Conservation (phyloP, 2,329 filamentous ascomycete genomes). For the Decorospora gaudefroyi region DNA sequence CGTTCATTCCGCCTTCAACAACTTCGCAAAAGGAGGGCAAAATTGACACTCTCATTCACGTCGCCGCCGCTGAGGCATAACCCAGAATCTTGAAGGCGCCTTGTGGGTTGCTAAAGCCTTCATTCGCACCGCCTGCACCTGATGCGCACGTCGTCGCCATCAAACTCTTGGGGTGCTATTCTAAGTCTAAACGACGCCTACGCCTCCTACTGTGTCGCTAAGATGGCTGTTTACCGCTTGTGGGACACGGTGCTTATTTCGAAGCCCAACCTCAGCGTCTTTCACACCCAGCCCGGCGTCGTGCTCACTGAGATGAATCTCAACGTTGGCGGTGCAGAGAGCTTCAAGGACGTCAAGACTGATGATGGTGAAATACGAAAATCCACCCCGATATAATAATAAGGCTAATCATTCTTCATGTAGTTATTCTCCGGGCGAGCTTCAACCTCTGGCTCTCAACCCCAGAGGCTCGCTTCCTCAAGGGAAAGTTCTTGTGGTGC, state of each 20-base stretch:
- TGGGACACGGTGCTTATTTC: conserved; percentile 45
- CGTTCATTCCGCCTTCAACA: conserved; percentile 26
- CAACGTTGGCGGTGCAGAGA: conserved; percentile 1
- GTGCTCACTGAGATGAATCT: conserved; percentile 24
- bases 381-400: background rate
- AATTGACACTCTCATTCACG: conserved; percentile 31
- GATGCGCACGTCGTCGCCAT: conserved; percentile 24
- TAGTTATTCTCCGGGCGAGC: conserved; percentile 20
- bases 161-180: conserved; percentile 25
- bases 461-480: conserved; percentile 24
- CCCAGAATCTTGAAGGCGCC: conserved; percentile 23
- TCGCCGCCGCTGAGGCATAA: conserved; percentile 23
- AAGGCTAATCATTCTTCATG: conserved; percentile 1
- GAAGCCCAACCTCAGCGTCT: conserved; percentile 47
- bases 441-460: conserved; percentile 40
- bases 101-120: conserved; percentile 30
- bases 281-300: conserved; percentile 51
- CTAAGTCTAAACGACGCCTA: conserved; percentile 17
- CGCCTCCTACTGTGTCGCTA: conserved; percentile 43
- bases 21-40: conserved; percentile 17
- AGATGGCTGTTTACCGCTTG: conserved; percentile 46
- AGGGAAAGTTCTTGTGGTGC: conserved; percentile 26
- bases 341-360: conserved; percentile 4
- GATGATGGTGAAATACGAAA: conserved; percentile 3
- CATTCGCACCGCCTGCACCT: conserved; percentile 20